phyloP scores from a whole-genome alignment of 2,329 filamentous ascomycete genomes.

The Xylariaceae sp. region DNA sequence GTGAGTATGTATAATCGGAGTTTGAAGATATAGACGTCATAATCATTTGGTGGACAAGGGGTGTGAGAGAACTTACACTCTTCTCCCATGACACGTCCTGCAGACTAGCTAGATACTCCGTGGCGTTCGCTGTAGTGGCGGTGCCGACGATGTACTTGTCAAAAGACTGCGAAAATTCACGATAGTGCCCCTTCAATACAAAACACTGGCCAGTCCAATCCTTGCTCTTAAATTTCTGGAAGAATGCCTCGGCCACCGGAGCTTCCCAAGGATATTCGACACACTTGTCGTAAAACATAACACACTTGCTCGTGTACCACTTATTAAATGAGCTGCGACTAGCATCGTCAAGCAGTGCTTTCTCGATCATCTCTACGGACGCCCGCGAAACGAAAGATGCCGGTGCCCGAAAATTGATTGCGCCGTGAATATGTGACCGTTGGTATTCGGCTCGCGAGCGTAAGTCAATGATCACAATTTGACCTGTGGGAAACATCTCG shows the following conservation, averaged over 20 bases:
- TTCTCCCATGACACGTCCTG: conserved; percentile 33
- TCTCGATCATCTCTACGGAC: conserved; percentile 48
- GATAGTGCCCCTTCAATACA: conserved; percentile 53
- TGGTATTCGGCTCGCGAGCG: conserved; percentile 45
- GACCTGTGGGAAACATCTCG: conserved; percentile 44
- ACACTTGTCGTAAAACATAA: conserved; percentile 51
- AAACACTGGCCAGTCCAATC: conserved; percentile 51
- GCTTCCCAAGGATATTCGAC: conserved; percentile 50
- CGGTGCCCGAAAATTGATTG: conserved; percentile 49
- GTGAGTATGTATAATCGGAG: neutral
- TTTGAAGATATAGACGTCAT: neutral
- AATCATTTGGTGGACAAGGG: neutral
- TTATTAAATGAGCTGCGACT: conserved; percentile 43
- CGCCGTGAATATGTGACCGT: conserved; percentile 48
- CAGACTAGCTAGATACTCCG: conserved; percentile 37
- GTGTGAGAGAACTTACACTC: conserved; percentile 25
- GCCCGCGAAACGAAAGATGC: conserved; percentile 45
- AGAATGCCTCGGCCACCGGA: conserved; percentile 43
- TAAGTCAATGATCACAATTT: conserved; percentile 48
- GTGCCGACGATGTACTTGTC: conserved; percentile 45
- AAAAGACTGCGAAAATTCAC: conserved; percentile 52
- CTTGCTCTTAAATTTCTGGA: conserved; percentile 41
- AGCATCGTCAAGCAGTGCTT: conserved; percentile 46
- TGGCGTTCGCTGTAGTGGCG: conserved; percentile 39
- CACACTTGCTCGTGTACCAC: conserved; percentile 44